Evolutionary conservation across 176 grass and related monocot genomes (phyloP).

Genomic region (Oryza punctata): DNA sequence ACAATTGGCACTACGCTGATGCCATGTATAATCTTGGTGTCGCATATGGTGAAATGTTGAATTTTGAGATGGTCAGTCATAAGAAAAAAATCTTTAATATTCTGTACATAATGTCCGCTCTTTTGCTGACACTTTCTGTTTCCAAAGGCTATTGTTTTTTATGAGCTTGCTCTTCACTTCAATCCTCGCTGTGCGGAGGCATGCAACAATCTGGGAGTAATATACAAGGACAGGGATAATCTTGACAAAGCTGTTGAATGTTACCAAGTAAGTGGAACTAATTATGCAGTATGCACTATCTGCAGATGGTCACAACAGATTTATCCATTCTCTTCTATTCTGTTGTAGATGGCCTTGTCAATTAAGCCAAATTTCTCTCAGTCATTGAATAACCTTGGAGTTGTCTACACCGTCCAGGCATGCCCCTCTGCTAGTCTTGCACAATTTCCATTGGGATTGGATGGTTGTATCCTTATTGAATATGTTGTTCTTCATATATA

Average conservation of each 20-base stretch:
- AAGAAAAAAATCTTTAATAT: conserved; percentile 12
- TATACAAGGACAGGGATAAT: conserved; percentile 99
- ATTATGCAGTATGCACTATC: conserved; percentile 14
- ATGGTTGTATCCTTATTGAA: conserved; percentile 6
- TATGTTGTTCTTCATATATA: conserved; percentile 46
- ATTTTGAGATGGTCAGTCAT: conserved; percentile 96
- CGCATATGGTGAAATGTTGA: conserved; percentile 99
- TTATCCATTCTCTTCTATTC: conserved; percentile 11
- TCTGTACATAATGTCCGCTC: conserved; percentile 20
- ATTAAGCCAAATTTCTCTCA: conserved; percentile 96
- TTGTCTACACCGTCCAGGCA: conserved; percentile 99
- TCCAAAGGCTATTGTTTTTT: conserved; percentile 95
- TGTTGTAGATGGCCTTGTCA: conserved; percentile 87
- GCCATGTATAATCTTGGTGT: conserved; percentile 99
- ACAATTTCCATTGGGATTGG: conserved; percentile 19
- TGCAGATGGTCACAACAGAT: conserved; percentile 15
- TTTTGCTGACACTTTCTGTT: conserved; percentile 33
- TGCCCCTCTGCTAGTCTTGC: conserved; percentile 25
- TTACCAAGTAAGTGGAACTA: conserved; percentile 70
- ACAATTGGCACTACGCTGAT: conserved; percentile 99
- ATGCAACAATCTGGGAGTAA: conserved; percentile 97
- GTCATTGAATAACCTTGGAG: conserved; percentile 97
- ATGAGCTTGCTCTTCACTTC: conserved; percentile 97
- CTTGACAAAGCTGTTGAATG: conserved; percentile 99
- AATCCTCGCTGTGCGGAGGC: conserved; percentile 97